Percentiles rank a stretch among this genome's conserved stretches.
Evolutionary conservation across 2,329 filamentous ascomycete genomes (phyloP).

Genomic region (Venturia asperata): DNA sequence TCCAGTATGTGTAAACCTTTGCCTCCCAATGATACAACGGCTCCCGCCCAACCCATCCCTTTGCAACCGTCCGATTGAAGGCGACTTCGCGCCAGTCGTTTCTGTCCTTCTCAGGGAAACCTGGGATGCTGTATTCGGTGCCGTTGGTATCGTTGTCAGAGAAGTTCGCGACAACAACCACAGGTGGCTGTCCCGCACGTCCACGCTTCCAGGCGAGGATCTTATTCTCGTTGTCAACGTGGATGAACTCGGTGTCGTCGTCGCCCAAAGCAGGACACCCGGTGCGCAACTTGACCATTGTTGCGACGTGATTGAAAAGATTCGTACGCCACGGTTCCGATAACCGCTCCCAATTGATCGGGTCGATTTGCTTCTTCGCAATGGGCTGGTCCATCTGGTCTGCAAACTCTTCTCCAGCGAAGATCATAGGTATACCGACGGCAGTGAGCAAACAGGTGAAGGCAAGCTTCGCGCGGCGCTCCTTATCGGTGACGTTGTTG

Average conservation of each 20-base stretch:
- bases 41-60: not conserved
- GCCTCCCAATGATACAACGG: slow-evolving; percentile 7
- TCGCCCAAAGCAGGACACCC: not conserved
- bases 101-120: slow-evolving; percentile 1
- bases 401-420: not conserved
- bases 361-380: not conserved
- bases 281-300: not conserved
- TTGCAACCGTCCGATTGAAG: not conserved
- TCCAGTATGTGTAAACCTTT: slow-evolving; percentile 3
- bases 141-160: not conserved
- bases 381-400: not conserved
- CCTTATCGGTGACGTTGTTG: not conserved
- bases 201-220: not conserved
- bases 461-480: slow-evolving; percentile 1
- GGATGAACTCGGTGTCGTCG: not conserved
- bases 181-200: not conserved
- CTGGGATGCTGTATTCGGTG: not conserved
- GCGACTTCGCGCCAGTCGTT: not conserved
- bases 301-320: not conserved
- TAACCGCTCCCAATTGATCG: not conserved
- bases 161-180: not conserved
- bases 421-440: not conserved
- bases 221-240: not conserved
- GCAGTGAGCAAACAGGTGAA: slow-evolving; percentile 2
- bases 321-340: not conserved